Evolutionary conservation across 2,329 filamentous ascomycete species (phyloP).

Genomic region (Falciphora oryzae): DNA sequence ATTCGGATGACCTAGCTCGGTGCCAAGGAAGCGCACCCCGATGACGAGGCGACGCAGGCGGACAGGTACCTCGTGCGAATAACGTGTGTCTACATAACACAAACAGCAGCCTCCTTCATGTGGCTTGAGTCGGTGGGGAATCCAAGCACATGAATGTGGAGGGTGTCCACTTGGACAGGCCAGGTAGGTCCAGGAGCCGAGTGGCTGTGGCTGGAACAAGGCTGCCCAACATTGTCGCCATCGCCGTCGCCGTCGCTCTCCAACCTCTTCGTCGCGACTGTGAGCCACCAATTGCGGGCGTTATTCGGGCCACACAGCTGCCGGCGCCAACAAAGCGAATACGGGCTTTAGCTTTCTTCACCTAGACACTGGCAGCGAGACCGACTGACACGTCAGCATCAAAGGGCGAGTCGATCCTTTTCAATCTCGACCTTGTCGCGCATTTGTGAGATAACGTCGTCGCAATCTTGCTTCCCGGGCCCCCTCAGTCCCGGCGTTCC

Average conservation of each 20-base stretch:
- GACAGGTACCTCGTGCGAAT: no score
- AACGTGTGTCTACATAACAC: no score
- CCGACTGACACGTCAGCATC: not conserved
- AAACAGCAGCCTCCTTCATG: not conserved
- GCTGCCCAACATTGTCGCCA: slow-evolving; percentile 1
- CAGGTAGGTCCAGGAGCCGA: not conserved
- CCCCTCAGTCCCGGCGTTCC: not conserved
- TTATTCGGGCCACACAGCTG: not conserved
- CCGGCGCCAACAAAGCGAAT: not conserved
- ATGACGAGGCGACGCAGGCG: no score
- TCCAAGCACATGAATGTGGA: not conserved
- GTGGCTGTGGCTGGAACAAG: not conserved
- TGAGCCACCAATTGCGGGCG: not conserved
- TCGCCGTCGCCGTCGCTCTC: not conserved
- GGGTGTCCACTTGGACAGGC: not conserved
- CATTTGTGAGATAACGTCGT: not conserved
- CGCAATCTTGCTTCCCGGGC: not conserved
- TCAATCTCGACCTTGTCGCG: not conserved
- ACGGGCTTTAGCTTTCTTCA: not conserved
- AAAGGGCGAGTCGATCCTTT: not conserved
- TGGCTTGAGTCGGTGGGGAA: not conserved
- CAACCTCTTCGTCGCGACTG: not conserved
- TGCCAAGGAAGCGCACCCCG: no score
- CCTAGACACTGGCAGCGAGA: not conserved
- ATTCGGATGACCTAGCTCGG: no score